These are phyloP conservation scores for Globisporangium iwayamae DNA, from an alignment of 352 stramenopile species.

Conservation along the genomic window DNA sequence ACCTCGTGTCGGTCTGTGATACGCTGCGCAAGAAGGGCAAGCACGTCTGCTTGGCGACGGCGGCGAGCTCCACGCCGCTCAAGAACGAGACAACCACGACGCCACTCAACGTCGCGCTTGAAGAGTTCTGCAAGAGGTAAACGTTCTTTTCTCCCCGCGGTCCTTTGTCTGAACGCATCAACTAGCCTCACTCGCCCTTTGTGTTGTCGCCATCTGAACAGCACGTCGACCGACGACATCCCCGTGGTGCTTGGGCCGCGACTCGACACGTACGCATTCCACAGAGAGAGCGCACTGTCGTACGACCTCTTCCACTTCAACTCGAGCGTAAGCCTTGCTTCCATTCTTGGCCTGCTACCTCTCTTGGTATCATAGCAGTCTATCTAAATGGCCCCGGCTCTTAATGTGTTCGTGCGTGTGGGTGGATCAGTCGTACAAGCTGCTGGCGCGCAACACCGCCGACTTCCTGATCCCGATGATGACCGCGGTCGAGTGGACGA, in stretches of 20 bases:
- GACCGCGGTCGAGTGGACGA: conserved; percentile 79
- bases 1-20: conserved; percentile 74
- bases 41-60: conserved; percentile 66
- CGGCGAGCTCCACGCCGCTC: conserved; percentile 42
- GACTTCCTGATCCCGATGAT: conserved; percentile 81
- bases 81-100: conserved; percentile 27
- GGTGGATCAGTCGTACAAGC: conserved; percentile 57
- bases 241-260: conserved; percentile 66
- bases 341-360: background rate
- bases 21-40: conserved; percentile 81
- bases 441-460: conserved; percentile 70
- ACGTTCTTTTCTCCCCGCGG: background rate
- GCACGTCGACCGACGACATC: conserved; percentile 58
- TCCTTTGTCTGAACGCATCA: background rate
- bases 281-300: conserved; percentile 44
- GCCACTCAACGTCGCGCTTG: conserved; percentile 58
- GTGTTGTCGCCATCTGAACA: conserved; percentile 16
- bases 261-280: conserved; percentile 75
- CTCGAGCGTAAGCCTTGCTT: conserved; percentile 47
- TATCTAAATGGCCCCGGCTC: background rate
- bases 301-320: conserved; percentile 85
- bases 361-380: background rate
- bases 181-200: background rate
- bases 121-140: conserved; percentile 78
- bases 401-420: background rate